Evolutionary conservation across 2,329 filamentous ascomycete species (phyloP).

Genomic region (Aspergillus quadrilineatus): DNA sequence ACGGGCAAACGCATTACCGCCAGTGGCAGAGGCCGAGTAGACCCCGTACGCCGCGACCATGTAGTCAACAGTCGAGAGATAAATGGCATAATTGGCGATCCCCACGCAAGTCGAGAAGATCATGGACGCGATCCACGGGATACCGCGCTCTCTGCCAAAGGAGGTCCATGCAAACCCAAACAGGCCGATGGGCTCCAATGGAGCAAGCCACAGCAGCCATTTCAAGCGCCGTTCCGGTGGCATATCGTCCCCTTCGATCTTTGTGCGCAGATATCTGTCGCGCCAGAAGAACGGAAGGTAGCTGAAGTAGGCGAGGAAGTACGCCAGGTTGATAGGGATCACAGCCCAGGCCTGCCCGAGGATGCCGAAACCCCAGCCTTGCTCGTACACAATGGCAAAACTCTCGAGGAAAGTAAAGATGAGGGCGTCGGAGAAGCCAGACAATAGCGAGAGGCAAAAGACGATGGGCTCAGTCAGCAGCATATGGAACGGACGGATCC

Average conservation of each 20-base stretch:
- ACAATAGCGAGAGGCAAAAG: conserved; percentile 67
- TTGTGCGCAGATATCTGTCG: conserved; percentile 38
- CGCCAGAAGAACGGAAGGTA: conserved; percentile 53
- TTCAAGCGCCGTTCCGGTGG: conserved; percentile 64
- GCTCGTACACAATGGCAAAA: conserved; percentile 57
- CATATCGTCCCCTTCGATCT: conserved; percentile 50
- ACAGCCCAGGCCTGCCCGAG: conserved; percentile 22
- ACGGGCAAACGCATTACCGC: conserved; percentile 71
- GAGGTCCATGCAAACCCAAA: conserved; percentile 70
- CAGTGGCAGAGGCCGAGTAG: conserved; percentile 71
- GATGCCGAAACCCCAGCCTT: conserved; percentile 22
- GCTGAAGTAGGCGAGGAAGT: conserved; percentile 54
- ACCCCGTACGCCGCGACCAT: conserved; percentile 73
- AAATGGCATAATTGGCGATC: conserved; percentile 71
- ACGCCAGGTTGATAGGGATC: conserved; percentile 50
- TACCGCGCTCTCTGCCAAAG: conserved; percentile 59
- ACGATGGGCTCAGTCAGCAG: conserved; percentile 74
- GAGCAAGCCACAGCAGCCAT: conserved; percentile 63
- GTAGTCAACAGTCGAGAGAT: conserved; percentile 76
- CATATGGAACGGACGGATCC: conserved; percentile 68
- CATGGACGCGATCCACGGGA: conserved; percentile 67
- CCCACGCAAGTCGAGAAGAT: conserved; percentile 66
- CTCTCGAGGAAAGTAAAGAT: conserved; percentile 78
- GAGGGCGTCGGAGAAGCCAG: conserved; percentile 70
- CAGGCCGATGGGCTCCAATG: conserved; percentile 64